These are phyloP conservation scores for Porcisia hertigi DNA, from an alignment of 208 protist genomes.

Conservation along the genomic window DNA sequence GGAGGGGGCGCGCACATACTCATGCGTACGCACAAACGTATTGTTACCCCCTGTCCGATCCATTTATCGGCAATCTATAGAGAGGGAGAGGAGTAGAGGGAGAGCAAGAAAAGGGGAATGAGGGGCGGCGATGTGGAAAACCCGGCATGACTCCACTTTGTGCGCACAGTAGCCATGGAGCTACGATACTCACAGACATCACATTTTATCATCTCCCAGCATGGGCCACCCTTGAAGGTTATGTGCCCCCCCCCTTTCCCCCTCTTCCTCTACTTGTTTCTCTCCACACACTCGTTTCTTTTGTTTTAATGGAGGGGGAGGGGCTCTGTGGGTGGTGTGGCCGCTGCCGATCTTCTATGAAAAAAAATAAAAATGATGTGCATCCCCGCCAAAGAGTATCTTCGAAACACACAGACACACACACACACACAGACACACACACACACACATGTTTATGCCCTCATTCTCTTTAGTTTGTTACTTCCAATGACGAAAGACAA, in stretches of 20 bases:
- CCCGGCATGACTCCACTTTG: neutral
- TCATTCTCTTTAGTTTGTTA: neutral
- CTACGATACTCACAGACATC: neutral
- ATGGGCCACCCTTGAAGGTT: neutral
- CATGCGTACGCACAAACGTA: neutral
- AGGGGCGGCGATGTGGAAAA: neutral
- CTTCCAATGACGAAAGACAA: conserved; percentile 46
- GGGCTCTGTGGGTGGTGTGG: neutral
- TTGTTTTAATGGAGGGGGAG: neutral
- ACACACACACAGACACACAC: neutral
- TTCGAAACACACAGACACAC: neutral
- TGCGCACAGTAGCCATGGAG: neutral
- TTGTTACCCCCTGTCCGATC: neutral
- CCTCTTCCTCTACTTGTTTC: too few relatives aligned
- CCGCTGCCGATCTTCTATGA: neutral
- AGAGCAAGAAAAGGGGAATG: neutral
- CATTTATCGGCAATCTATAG: conserved; percentile 9
- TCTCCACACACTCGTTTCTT: neutral
- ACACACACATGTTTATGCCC: neutral
- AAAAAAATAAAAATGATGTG: neutral
- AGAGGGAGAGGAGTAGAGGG: neutral
- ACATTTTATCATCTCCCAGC: neutral
- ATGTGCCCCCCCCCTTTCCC: too few relatives aligned
- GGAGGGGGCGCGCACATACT: neutral
- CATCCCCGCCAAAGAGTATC: neutral